Evolutionary conservation across 2,329 filamentous ascomycete genomes (phyloP), one percentile per base, ranked within the genome.

Genomic region (Colletotrichum lini): DNA sequence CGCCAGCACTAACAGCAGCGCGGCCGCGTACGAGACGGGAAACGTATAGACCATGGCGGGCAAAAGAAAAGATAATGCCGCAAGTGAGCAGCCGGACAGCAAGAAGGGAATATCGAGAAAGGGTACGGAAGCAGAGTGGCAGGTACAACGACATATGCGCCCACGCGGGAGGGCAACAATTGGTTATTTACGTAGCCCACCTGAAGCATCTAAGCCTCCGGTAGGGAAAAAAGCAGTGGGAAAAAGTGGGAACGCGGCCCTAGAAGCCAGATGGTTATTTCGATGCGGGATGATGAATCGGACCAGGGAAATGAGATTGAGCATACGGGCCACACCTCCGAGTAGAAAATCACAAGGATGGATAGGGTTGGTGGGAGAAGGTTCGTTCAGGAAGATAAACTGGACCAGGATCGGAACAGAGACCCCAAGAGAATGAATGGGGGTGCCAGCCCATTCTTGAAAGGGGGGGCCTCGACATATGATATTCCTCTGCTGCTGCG

Each of bases 1-100:
- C 30, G 79, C 67, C 16, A 82, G 74, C n/a, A 81, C 63, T 50
- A 75, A 73, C 63, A 81, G 70, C 62, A 78, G 65, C 53, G 73
- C 61, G 40, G 73, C 59, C 40, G 74, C 65, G 44, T 62, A 63
- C 59, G 59, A 49, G 26, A 57, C 9, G 13, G n/a, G 38, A 23
- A 47, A 10, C n/a, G 60, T 54, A 23, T 42, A 56, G 18, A 73
- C 63, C 73, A 74, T 74, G 49, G 58, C 23, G 13, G 40, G 8
- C 1, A 49, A 15, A 16, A 3, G n/a, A 8, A 44, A 53, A 35
- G 63, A 38, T 44, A 49, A 56, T 44, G 59, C 49, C 38, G 44
- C 35, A 15, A 35, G 26, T 18, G 40, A 53, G 61, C 66, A 56
- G 71, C 50, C 61, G 64, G 26, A 16, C 63, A 54, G 66, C 38